A percentile compares a stretch with the other conserved stretches of the same genome.
phyloP scores from a whole-genome alignment of 441 rosid species.

The Erodium chrysanthum region DNA sequence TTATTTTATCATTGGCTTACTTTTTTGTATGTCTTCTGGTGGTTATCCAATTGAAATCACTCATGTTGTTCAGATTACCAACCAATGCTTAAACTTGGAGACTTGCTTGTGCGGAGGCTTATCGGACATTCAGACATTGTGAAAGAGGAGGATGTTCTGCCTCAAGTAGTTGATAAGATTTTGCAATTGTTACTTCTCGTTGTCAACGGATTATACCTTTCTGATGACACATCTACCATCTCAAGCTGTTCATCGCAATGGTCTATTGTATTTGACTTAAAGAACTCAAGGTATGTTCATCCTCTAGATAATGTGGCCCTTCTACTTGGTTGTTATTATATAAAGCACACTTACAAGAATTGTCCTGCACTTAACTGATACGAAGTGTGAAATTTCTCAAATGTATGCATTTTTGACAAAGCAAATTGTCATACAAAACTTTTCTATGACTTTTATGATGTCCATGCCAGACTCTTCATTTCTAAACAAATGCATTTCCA shows the following conservation, averaged over 20 bases:
- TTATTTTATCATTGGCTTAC: slow-evolving; percentile 16
- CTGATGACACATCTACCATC: slow-evolving; percentile 33
- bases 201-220: slow-evolving; percentile 38
- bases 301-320: slow-evolving; percentile 11
- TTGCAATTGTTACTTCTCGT: slow-evolving; percentile 53
- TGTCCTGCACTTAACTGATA: background rate
- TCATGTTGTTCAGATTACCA: slow-evolving; percentile 48
- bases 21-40: slow-evolving; percentile 11
- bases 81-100: slow-evolving; percentile 42
- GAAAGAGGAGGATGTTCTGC: slow-evolving; percentile 30
- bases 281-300: slow-evolving; percentile 49
- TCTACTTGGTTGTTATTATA: background rate
- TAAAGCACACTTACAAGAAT: background rate
- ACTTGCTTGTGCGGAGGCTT: slow-evolving; percentile 35
- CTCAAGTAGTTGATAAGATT: slow-evolving; percentile 51
- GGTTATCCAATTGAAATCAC: slow-evolving; percentile 12
- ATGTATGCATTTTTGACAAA: background rate
- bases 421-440: background rate
- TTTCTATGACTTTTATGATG: background rate
- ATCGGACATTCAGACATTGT: slow-evolving; percentile 25
- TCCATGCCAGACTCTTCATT: background rate
- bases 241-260: slow-evolving; percentile 42
- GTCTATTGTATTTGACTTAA: slow-evolving; percentile 60
- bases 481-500: background rate
- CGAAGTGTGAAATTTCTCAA: background rate